Conservation (phyloP, 2,329 filamentous ascomycete species). For the Rhinocladiella similis region DNA sequence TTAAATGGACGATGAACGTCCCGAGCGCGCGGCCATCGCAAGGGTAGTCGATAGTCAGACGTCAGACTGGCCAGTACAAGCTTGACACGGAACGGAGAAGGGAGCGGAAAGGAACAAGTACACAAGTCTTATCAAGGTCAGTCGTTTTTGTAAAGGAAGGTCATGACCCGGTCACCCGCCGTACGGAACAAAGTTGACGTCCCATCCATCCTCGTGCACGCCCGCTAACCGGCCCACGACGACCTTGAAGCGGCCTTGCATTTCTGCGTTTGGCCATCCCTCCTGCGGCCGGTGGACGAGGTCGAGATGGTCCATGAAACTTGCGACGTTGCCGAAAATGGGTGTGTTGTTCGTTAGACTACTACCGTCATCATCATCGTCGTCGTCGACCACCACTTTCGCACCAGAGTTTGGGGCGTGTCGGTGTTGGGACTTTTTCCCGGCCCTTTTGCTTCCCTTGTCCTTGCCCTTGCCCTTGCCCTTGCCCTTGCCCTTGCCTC, state of each 20-base stretch:
- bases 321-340: slow-evolving; percentile 41
- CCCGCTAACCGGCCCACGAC: slow-evolving; percentile 42
- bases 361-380: too few species aligned
- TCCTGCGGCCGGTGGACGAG: slow-evolving; percentile 36
- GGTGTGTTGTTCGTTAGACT: slow-evolving; percentile 25
- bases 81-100: too few species aligned
- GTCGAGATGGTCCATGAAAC: slow-evolving; percentile 47
- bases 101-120: too few species aligned
- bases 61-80: too few species aligned
- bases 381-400: neutral
- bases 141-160: too few species aligned
- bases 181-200: slow-evolving; percentile 46
- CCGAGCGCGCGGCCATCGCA: too few species aligned
- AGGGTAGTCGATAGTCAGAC: too few species aligned
- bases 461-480: neutral
- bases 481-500: neutral
- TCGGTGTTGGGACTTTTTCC: neutral
- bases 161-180: neutral
- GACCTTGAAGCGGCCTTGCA: slow-evolving; percentile 45
- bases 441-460: too few species aligned
- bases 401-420: slow-evolving; percentile 5
- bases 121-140: too few species aligned
- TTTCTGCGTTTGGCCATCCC: slow-evolving; percentile 35
- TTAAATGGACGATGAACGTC: too few species aligned
- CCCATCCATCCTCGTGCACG: slow-evolving; percentile 44